Base-by-base conservation (phyloP, 352 stramenopile genomes). In the Lagenidium giganteum region DNA sequence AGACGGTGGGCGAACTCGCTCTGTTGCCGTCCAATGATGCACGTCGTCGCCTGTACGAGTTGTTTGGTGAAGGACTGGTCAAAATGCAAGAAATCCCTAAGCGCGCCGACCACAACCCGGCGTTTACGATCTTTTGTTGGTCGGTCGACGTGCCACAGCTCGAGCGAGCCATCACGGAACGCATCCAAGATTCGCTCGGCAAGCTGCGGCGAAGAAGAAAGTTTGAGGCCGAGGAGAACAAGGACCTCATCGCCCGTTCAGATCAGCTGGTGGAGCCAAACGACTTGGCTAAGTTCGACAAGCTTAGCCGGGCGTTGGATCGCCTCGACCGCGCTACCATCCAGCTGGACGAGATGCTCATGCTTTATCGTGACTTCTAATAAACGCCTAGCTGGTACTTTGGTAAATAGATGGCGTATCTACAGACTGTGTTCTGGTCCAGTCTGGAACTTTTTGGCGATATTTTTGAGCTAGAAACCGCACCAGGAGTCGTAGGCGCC, bases 321-420 rank as follows among this genome's bases (percentile, higher is more conserved):
- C 83, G 83, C 24, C 64, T 92, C 30, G 83, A 94, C 58, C 80
- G 83, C 40, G 73, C 75, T 28, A 67, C 83, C 47, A 78, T 94
- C 42, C 83, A 92, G 36, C 57, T 94, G 27, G 83, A 94, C 56
- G 65, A 64, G 35, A 93, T 93, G 80, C 67, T 94, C 44, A 91
- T 94, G 80, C 75, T 94, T 11, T 92, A 87, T 52, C 76, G 81
- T 29, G 77, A 94, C 51, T 94, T 94, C 59, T 94, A 87, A 51
- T n/a, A n/a, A n/a, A n/a, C n/a, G n/a, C n/a, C n/a, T n/a, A n/a
- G n/a, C n/a, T n/a, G n/a, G n/a, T n/a, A n/a, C n/a, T n/a, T 22
- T 21, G n/a, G 42, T 25, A 27, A 14, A 26, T 28, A 18, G n/a
- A n/a, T n/a, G n/a, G n/a, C n/a, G n/a, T n/a, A n/a, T n/a, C n/a